phyloP scores from a whole-genome alignment of 2,329 filamentous ascomycete species.

The Didymellaceae sp. region DNA sequence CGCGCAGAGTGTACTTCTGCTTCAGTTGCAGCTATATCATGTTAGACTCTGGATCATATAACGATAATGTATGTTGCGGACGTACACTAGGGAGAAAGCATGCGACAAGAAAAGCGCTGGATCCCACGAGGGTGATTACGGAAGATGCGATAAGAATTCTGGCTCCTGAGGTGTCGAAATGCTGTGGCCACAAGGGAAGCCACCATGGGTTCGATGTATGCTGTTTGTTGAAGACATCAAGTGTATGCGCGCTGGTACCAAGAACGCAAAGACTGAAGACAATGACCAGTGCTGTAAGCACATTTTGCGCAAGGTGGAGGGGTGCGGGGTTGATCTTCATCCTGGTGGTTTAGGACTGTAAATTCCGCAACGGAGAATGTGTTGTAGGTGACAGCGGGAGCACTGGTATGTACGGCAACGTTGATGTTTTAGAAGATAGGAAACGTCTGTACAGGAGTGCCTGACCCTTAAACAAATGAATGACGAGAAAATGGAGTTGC shows the following conservation, averaged over 20 bases:
- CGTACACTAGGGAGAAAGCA: slow-evolving; percentile 46
- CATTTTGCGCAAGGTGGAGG: slow-evolving; percentile 44
- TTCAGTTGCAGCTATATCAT: slow-evolving; percentile 38
- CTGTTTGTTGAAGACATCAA: slow-evolving; percentile 53
- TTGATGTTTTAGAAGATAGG: background rate
- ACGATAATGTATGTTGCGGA: background rate
- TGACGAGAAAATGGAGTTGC: slow-evolving; percentile 23
- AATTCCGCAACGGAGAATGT: background rate
- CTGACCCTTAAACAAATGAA: slow-evolving; percentile 32
- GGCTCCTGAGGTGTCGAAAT: slow-evolving; percentile 55
- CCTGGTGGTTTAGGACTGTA: slow-evolving; percentile 7
- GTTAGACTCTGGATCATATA: slow-evolving; percentile 11
- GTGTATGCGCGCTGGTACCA: slow-evolving; percentile 52
- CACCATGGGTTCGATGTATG: slow-evolving; percentile 55
- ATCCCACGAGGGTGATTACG: slow-evolving; percentile 49
- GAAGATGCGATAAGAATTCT: slow-evolving; percentile 51
- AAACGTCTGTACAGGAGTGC: slow-evolving; percentile 31
- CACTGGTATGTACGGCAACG: slow-evolving; percentile 5
- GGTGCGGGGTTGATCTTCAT: slow-evolving; percentile 49
- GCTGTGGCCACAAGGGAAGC: slow-evolving; percentile 55
- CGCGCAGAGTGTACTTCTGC: slow-evolving; percentile 47
- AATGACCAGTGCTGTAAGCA: slow-evolving; percentile 47
- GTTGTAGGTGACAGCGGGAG: background rate
- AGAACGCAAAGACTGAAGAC: slow-evolving; percentile 52
- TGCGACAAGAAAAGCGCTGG: slow-evolving; percentile 42